Evolutionary conservation across 805 yeast species (phyloP).

Genomic region (Metschnikowia vanudenii): DNA sequence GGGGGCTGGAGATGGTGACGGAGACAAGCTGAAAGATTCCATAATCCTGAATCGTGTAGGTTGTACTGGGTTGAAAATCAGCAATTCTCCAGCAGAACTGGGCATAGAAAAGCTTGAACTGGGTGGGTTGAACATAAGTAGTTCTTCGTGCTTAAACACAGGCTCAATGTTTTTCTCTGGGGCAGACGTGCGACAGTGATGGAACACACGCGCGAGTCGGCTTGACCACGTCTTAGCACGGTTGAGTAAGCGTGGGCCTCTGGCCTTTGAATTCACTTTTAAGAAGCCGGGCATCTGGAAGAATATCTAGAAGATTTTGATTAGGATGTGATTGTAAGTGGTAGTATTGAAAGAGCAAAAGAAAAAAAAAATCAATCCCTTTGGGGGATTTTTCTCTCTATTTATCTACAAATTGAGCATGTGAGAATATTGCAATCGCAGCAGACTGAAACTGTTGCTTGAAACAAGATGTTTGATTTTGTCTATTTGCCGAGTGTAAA

Average conservation of each 20-base stretch:
- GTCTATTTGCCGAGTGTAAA: too few relatives aligned
- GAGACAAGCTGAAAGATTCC: not conserved
- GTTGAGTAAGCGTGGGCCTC: not conserved
- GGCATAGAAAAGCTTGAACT: not conserved
- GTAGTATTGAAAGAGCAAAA: too few relatives aligned
- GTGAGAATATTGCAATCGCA: too few relatives aligned
- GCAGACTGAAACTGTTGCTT: too few relatives aligned
- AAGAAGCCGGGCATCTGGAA: too few relatives aligned
- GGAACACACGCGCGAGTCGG: conserved; percentile 2
- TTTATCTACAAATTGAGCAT: not conserved
- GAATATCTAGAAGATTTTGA: too few relatives aligned
- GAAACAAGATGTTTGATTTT: too few relatives aligned
- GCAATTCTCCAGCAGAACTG: not conserved
- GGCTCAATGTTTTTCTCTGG: conserved; percentile 1
- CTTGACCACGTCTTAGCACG: not conserved
- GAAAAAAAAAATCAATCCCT: too few relatives aligned
- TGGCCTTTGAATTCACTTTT: not conserved
- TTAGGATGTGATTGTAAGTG: too few relatives aligned
- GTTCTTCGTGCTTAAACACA: not conserved
- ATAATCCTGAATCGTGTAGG: conserved; percentile 1
- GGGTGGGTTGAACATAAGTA: not conserved
- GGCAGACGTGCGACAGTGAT: conserved; percentile 1
- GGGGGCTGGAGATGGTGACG: not conserved
- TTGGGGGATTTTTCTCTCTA: not conserved
- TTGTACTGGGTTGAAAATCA: not conserved